These are phyloP conservation scores for Russula ochroleuca DNA, from an alignment of 768 basidiomycete genomes.

Conservation along the genomic window DNA sequence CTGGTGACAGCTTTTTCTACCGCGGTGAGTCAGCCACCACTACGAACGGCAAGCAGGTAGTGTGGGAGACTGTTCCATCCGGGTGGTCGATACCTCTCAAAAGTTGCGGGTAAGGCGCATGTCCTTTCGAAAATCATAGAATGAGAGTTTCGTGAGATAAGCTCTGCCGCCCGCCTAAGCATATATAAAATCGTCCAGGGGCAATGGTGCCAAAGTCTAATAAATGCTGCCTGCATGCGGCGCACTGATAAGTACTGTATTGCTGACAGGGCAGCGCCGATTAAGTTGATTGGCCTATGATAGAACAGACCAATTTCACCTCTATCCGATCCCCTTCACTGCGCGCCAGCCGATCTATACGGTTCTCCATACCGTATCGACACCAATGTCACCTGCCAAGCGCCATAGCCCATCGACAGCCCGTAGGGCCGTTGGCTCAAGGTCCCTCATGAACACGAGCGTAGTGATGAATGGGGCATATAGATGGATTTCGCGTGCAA, in stretches of 20 bases:
- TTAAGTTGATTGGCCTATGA: neutral
- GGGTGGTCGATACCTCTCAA: neutral
- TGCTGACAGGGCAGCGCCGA: neutral
- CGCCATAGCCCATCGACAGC: constrained; percentile 32
- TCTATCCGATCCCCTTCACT: neutral
- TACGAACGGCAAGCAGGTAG: neutral
- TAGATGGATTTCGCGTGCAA: constrained; percentile 56
- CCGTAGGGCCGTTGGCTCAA: constrained; percentile 52
- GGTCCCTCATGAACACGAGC: constrained; percentile 60
- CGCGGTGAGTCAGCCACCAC: neutral
- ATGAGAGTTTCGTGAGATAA: constrained; percentile 9
- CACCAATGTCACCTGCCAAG: constrained; percentile 30
- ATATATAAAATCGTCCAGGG: constrained; percentile 6
- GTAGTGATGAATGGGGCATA: constrained; percentile 51
- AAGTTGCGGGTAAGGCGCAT: neutral
- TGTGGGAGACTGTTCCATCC: neutral
- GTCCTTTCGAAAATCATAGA: neutral
- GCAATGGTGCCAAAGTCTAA: constrained; percentile 7
- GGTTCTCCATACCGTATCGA: constrained; percentile 23
- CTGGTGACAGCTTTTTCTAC: neutral
- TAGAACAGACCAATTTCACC: neutral
- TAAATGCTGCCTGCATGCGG: neutral
- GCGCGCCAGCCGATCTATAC: constrained; percentile 1
- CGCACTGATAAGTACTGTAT: constrained; percentile 16
- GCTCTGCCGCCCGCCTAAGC: neutral